These are phyloP conservation scores for Aspergillus chevalieri DNA, from an alignment of 2,329 filamentous ascomycete genomes.

Conservation along the genomic window DNA sequence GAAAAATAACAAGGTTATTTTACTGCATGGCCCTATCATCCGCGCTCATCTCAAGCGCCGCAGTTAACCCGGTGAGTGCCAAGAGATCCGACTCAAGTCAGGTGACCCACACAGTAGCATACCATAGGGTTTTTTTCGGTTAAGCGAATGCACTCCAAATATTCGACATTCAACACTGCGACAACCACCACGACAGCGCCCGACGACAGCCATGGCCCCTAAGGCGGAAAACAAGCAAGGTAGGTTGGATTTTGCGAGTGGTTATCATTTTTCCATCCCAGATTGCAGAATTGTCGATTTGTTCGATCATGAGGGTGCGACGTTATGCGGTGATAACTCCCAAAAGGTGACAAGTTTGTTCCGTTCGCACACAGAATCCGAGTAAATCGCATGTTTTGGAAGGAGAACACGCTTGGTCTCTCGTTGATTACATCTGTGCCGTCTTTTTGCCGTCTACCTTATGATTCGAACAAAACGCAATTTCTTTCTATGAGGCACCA, in stretches of 20 bases:
- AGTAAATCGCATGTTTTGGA: not conserved
- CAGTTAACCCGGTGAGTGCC: not conserved
- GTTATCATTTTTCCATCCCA: constrained; percentile 32
- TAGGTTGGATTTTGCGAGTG: constrained; percentile 22
- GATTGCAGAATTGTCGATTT: constrained; percentile 6
- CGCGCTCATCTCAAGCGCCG: not conserved
- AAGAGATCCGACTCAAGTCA: constrained; percentile 20
- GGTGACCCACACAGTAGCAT: constrained; percentile 31
- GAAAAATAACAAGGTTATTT: no score
- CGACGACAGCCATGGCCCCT: constrained; percentile 44
- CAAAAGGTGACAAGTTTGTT: not conserved
- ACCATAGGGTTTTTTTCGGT: constrained; percentile 37
- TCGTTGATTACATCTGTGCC: not conserved
- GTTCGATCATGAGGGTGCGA: constrained; percentile 16
- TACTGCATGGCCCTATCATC: no score
- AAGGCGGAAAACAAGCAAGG: constrained; percentile 44
- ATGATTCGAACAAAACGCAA: not conserved
- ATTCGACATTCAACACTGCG: constrained; percentile 37
- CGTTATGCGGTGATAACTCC: constrained; percentile 8
- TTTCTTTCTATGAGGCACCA: not conserved
- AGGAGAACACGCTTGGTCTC: not conserved
- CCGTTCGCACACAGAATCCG: not conserved
- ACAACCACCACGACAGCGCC: constrained; percentile 39
- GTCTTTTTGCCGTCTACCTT: not conserved
- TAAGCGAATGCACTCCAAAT: constrained; percentile 36